Evolutionary conservation across 208 protist species (phyloP).

Genomic region (Porcisia hertigi): DNA sequence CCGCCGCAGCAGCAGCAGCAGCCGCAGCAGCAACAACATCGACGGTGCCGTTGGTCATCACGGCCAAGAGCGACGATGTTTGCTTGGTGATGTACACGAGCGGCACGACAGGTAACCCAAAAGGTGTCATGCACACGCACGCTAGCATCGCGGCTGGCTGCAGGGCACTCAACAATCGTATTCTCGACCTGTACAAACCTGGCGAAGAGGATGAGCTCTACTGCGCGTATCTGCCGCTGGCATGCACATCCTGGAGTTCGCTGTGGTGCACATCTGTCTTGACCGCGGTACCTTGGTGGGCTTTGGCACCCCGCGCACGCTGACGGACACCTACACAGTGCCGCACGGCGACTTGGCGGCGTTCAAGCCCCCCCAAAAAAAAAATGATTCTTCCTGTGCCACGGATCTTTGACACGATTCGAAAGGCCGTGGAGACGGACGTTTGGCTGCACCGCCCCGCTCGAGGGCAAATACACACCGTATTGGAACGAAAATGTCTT

Average conservation of each 20-base stretch:
- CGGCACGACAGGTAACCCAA: conserved; percentile 89
- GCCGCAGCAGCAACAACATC: too few species aligned
- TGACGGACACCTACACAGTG: conserved; percentile 64
- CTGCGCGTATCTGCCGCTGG: conserved; percentile 89
- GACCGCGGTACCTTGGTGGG: conserved; percentile 57
- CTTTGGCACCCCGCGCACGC: conserved; percentile 80
- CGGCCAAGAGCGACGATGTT: conserved; percentile 23
- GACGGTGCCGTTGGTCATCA: conserved; percentile 75
- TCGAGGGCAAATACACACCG: conserved; percentile 82
- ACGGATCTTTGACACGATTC: conserved; percentile 87
- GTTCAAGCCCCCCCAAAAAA: conserved; percentile 80
- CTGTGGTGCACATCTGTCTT: conserved; percentile 64
- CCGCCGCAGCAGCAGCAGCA: conserved; percentile 6
- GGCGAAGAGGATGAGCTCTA: conserved; percentile 54
- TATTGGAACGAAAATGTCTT: conserved; percentile 90
- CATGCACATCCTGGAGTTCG: conserved; percentile 94
- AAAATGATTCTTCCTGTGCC: conserved; percentile 89
- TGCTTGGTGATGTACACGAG: too few species aligned
- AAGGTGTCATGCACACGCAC: conserved; percentile 2
- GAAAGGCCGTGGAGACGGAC: conserved; percentile 79
- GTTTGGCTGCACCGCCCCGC: conserved; percentile 57
- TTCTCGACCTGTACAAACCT: neutral
- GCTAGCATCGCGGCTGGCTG: too few species aligned
- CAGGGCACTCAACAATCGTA: neutral
- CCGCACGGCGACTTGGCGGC: conserved; percentile 78